Conservation (phyloP, 176 grass and related monocot species). For the Rhynchospora breviuscula region DNA sequence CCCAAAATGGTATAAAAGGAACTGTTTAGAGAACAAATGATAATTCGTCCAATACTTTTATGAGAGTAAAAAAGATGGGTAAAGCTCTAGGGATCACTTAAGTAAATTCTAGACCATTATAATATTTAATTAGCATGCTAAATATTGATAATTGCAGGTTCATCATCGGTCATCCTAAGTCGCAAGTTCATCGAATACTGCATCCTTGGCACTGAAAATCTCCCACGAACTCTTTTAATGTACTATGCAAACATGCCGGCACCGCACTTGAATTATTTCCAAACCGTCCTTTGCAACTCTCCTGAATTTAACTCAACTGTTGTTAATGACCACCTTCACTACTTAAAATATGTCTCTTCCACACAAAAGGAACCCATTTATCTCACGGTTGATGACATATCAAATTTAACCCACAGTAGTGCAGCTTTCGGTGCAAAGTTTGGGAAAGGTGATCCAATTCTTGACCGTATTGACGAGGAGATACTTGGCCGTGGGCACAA, state of each 20-base stretch:
- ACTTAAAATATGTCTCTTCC: conserved; percentile 27
- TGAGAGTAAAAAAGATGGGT: neutral
- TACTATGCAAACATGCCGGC: conserved; percentile 74
- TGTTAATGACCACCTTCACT: conserved; percentile 75
- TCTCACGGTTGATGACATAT: conserved; percentile 39
- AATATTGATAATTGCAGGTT: conserved; percentile 43
- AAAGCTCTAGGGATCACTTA: neutral
- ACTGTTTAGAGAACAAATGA: neutral
- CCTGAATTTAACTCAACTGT: conserved; percentile 67
- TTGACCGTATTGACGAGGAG: conserved; percentile 60
- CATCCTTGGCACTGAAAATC: conserved; percentile 62
- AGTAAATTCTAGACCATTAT: neutral
- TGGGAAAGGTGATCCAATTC: conserved; percentile 47
- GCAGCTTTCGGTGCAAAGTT: conserved; percentile 57
- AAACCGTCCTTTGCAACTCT: conserved; percentile 87
- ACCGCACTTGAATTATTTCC: conserved; percentile 78
- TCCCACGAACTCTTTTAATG: conserved; percentile 85
- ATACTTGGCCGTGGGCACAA: conserved; percentile 35
- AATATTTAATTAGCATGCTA: neutral
- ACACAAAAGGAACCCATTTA: conserved; percentile 41
- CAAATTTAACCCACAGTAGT: conserved; percentile 56
- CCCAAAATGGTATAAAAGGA: neutral
- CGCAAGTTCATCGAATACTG: conserved; percentile 76
- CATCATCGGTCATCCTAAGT: conserved; percentile 74
- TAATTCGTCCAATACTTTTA: neutral